Evolutionary conservation across 768 basidiomycete species (phyloP).

Genomic region (Lentinula raphanica): DNA sequence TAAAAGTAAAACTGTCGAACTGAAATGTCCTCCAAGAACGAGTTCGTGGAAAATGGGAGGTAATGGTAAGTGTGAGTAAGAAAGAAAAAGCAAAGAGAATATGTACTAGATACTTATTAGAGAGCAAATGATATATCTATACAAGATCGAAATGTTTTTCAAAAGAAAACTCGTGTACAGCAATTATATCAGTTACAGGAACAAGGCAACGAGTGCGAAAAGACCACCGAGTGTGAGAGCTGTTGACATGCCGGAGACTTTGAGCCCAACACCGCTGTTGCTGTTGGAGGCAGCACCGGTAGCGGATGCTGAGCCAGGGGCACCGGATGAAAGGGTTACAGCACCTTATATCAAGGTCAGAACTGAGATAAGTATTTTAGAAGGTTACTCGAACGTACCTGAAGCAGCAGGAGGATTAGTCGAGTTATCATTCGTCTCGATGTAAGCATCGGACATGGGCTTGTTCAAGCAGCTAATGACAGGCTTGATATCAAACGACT

Average conservation of each 20-base stretch:
- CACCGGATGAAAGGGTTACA: constrained; percentile 27
- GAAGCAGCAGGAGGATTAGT: constrained; percentile 48
- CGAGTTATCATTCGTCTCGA: constrained; percentile 75
- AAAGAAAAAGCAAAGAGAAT: neutral
- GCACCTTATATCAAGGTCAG: constrained; percentile 7
- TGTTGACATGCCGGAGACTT: neutral
- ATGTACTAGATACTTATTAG: neutral
- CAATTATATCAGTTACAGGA: neutral
- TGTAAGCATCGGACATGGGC: constrained; percentile 60
- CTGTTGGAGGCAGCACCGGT: constrained; percentile 14
- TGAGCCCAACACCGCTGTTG: neutral
- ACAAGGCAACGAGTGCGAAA: neutral
- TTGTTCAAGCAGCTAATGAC: constrained; percentile 65
- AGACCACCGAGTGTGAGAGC: neutral
- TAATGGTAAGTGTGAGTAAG: too few species aligned
- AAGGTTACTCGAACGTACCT: constrained; percentile 31
- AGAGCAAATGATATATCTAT: neutral
- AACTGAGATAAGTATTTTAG: too few species aligned
- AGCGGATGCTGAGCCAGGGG: constrained; percentile 28
- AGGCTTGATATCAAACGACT: constrained; percentile 64
- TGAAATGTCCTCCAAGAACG: neutral
- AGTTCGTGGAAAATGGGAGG: neutral
- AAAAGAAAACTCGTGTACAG: neutral
- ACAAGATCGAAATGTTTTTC: neutral
- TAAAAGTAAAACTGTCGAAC: too few species aligned